Base-by-base conservation (phyloP, 768 basidiomycete species). In the Harrya chromipes region DNA sequence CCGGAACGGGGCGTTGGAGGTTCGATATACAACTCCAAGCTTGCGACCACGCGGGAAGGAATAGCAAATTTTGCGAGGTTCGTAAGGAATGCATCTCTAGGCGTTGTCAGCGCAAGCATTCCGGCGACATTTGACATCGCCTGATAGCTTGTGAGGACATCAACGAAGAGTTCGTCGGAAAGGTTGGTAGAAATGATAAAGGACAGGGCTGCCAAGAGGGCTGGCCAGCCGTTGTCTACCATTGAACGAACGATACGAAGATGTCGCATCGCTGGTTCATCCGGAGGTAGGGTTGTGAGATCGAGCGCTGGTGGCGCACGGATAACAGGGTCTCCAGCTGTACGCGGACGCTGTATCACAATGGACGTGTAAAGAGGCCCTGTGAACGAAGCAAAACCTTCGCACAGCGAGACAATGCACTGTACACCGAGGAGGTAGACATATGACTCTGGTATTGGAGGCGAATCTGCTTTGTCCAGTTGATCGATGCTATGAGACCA, bases 391-490 rank as follows among this genome's bases (percentile, higher is more conserved):
- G 86, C 83, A 45, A 94, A 84, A 1, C 93, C 94, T 58, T 94
- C 91, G 52, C 87, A 91, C 2, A 99, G 72, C 0, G 90, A 84
- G 24, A 87, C 79, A 9, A 97, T 76, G 60, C 88, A 94, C 59
- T 97, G 94, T 0, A 97, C 79, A 1, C 84, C 90, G 2, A 99
- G 80, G 8, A 99, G 85, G 63, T 94, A 95, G 54, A 95, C 80
- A 64, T 99, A 97, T 4, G 88, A 78, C 50, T 99, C 97, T 0
- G 97, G 95, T 46, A 97, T 94, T 0, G 83, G 76, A 0, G 97
- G 97, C 0, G 94, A 83, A 58, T 99, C 97, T 0, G 92, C 88
- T 67, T 99, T 99, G 72, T 99, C 95, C 12, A 97, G 81, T 67
- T 98, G 97, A 65, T 99, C 95, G 58, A 99, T 97, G 65, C 94